A percentile compares a stretch with the other conserved stretches of the same genome.
Evolutionary conservation across 331 rosid genomes (phyloP).

Genomic region (Rosa hybrid): DNA sequence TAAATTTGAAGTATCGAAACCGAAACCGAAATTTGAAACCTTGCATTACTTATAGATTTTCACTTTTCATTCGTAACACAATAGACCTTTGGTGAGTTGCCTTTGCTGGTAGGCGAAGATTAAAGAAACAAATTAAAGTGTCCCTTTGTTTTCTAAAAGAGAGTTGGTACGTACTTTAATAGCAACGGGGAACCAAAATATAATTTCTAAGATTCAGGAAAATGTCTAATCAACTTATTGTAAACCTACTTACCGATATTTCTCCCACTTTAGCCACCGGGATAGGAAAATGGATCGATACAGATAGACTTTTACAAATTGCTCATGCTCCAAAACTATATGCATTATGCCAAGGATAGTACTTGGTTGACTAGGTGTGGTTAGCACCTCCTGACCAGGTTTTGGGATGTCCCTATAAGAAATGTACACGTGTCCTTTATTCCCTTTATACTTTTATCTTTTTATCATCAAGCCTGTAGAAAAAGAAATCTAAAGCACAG

Average conservation of each 20-base stretch:
- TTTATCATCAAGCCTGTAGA: no score
- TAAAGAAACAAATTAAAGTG: neutral
- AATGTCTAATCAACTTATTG: neutral
- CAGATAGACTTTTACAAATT: neutral
- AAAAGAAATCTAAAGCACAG: no score
- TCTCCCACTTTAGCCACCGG: neutral
- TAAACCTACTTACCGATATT: neutral
- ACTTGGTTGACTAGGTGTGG: no score
- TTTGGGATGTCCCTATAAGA: no score
- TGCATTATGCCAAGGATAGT: neutral
- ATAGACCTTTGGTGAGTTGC: neutral
- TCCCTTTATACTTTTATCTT: no score
- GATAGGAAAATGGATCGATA: neutral
- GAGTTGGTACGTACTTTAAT: slow-evolving; percentile 2
- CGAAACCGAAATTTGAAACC: no score
- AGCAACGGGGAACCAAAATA: slow-evolving; percentile 16
- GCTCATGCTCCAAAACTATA: neutral
- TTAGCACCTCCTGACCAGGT: no score
- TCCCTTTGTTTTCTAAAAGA: neutral
- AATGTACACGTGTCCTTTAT: no score
- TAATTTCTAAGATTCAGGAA: slow-evolving; percentile 22
- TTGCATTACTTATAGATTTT: no score
- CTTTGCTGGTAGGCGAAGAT: neutral
- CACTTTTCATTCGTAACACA: no score
- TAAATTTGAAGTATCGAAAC: no score